A percentile compares a stretch with the other conserved stretches of the same genome.
These are phyloP conservation scores for Heracleum sosnowskyi DNA, from an alignment of 129 eudicot species.

Conservation along the genomic window DNA sequence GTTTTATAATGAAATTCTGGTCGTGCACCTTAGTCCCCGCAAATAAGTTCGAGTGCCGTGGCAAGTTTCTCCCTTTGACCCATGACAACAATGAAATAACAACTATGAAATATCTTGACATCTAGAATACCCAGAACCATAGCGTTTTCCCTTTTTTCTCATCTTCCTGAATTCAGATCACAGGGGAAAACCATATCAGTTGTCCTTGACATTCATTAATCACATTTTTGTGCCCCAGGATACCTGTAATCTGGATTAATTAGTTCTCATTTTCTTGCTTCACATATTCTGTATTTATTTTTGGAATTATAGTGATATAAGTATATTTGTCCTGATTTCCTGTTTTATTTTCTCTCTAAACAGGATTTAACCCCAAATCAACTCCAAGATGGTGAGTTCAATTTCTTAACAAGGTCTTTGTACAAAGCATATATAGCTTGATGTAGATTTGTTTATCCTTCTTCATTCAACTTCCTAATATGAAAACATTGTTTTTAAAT, in stretches of 20 bases:
- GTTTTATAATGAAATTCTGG: background rate
- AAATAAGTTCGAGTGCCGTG: background rate
- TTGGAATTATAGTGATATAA: background rate
- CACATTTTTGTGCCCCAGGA: background rate
- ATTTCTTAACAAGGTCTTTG: background rate
- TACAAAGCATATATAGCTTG: background rate
- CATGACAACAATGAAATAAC: too few relatives aligned
- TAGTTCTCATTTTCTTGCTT: background rate
- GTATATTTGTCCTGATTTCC: background rate
- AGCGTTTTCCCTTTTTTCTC: background rate
- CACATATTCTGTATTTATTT: background rate
- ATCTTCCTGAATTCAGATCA: background rate
- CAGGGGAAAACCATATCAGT: background rate
- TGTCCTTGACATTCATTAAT: background rate
- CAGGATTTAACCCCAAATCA: constrained; percentile 95
- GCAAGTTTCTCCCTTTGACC: background rate
- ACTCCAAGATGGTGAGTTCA: constrained; percentile 81
- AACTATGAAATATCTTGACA: background rate
- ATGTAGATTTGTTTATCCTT: background rate
- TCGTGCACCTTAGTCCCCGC: background rate
- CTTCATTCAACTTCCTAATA: too few relatives aligned
- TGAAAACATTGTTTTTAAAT: too few relatives aligned
- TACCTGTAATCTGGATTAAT: background rate
- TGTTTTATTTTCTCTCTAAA: constrained; percentile 3
- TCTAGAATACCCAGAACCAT: background rate